Base-by-base conservation (phyloP, 768 basidiomycete species). In the Agaricus subrufescens region DNA sequence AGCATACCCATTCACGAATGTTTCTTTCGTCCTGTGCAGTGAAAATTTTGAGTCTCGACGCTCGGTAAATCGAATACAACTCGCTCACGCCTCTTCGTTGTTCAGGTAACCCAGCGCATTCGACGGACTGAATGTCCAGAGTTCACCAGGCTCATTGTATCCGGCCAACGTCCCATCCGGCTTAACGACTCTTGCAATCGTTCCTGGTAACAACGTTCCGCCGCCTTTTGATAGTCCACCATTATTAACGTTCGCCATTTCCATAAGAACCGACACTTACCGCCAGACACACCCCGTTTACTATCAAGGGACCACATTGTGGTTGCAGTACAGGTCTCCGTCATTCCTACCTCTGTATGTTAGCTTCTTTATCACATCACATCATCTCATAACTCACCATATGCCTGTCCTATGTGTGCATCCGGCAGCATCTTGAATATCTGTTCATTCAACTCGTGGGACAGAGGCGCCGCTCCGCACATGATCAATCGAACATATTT, bases 1-100 rank as follows among this genome's bases (percentile, higher is more conserved):
- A 56, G 62, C 73, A 58, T 58, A 86, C 83, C 87, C 87, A 58
- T 87, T 75, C 12, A 82, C 59, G 63, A 89, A 90, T 0, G 84
- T 85, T 58, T 88, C 85, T 54, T 73, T 78, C 4, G 87, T 88
- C 38, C 87, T 89, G 46, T 12, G 37, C 45, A 50, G 44, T 38
- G 2, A 12, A 27, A 3, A 34, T n/a, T n/a, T 38, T 7, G 44
- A 46, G 26, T 3, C 10, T 25, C 40, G 14, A 19, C 5, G 40
- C 40, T 38, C 37, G 6, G 7, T 4, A 19, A 5, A 14, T 4
- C 12, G 10, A 19, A 19, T 15, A 42, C 19, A 15, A 9, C 45
- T n/a, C 19, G 73, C 82, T 61, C 64, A 87, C 86, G 86, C 86
- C 66, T 81, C 65, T 15, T 68, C 70, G 59, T 87, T 84, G 52